Base-by-base conservation (phyloP, 495 filamentous ascomycete genomes). In the Aspergillus leporis region DNA sequence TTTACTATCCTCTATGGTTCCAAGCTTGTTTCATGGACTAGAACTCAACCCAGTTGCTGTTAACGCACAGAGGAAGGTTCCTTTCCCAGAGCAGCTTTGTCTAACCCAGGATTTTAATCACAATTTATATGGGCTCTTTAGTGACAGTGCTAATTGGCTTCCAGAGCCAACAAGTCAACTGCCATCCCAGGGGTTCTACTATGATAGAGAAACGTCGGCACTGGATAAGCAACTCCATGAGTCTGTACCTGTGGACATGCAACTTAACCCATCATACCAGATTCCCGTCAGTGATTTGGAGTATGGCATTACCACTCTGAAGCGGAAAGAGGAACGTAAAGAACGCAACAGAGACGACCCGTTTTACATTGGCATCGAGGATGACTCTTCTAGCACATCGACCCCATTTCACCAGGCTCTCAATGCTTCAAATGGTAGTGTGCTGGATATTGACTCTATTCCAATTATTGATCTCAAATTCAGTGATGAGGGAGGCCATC, bases 381-480 rank as follows among this genome's bases (percentile, higher is more conserved):
- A 80, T 23, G 63, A 60, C 0, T 64, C 66, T 9, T 81, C 78
- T 8, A 84, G 78, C 38, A 77, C 76, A 10, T 87, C 84, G 0
- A 91, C 90, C 0, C 87, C 89, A 3, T 81, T 90, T 55, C 86
- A 90, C 65, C 87, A 86, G 54, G 86, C 91, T 40, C 77, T 92
- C 0, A 79, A 83, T 58, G 81, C 74, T 30, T 83, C 84, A 31
- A 89, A 91, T 63, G 87, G 86, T 2, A 85, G 87, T 8, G 88
- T 85, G 30, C 73, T 97, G 16, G 94, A 98, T 68, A 82, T 98
- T 51, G 94, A 98, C 69, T 83, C 89, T 14, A 98, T 98, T 59
- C 94, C 94, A 1, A 93, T 98, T 60, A 91, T 98, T 82, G 86
- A 95, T 62, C 83, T 98, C 23, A 85, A 93, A 64, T 77, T 96